Conservation (phyloP, 768 basidiomycete genomes). For the Collybia mongolica region DNA sequence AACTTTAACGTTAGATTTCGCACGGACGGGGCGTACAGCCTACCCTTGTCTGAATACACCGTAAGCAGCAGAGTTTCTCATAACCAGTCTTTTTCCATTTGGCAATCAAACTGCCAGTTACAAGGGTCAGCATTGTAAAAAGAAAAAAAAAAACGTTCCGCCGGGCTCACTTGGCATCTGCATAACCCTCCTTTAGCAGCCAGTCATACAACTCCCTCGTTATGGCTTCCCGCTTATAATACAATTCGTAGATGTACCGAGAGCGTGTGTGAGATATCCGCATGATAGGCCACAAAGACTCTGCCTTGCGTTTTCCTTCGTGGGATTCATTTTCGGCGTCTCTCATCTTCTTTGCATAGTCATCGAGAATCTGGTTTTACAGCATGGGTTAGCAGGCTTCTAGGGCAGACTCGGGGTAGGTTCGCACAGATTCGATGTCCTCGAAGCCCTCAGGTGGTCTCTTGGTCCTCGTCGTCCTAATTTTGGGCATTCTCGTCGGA, state of each 20-base stretch:
- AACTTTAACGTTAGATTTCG: neutral
- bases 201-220: constrained; percentile 94
- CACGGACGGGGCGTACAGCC: constrained; percentile 12
- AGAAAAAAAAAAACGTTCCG: neutral
- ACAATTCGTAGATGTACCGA: constrained; percentile 95
- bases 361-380: constrained; percentile 78
- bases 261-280: constrained; percentile 95
- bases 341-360: constrained; percentile 99
- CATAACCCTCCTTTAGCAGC: constrained; percentile 96
- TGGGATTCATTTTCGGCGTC: constrained; percentile 99
- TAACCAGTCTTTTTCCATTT: constrained; percentile 99
- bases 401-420: neutral
- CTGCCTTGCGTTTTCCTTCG: constrained; percentile 95
- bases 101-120: constrained; percentile 74
- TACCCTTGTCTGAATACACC: constrained; percentile 94
- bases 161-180: constrained; percentile 83
- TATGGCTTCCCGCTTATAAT: constrained; percentile 97
- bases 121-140: constrained; percentile 7
- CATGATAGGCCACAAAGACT: constrained; percentile 98
- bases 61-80: constrained; percentile 95
- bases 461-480: constrained; percentile 90
- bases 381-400: constrained; percentile 1
- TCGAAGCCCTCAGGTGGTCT: constrained; percentile 94
- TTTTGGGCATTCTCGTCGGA: constrained; percentile 75
- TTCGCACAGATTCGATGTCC: constrained; percentile 78